These are phyloP conservation scores for Plantago coronopus DNA, from an alignment of 305 asterid genomes.

Conservation along the genomic window DNA sequence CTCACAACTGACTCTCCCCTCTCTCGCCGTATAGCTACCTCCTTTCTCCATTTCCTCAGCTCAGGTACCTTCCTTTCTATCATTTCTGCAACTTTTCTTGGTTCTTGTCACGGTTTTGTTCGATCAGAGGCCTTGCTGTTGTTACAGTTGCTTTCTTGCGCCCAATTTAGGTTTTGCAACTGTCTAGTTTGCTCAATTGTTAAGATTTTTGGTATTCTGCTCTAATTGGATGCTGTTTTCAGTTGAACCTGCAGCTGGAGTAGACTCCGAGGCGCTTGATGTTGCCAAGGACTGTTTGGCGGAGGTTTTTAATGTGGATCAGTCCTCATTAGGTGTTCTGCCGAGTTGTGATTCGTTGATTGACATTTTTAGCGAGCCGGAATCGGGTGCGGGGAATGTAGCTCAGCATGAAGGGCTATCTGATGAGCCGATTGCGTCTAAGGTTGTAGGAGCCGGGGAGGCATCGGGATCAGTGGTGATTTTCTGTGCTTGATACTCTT, in stretches of 20 bases:
- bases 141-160: too few species aligned
- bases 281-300: constrained; percentile 76
- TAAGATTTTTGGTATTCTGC: too few species aligned
- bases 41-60: constrained; percentile 66
- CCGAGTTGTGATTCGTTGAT: constrained; percentile 47
- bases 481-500: constrained; percentile 2
- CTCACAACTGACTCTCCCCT: constrained; percentile 64
- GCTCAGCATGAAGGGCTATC: constrained; percentile 28
- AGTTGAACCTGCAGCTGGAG: constrained; percentile 76
- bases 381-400: constrained; percentile 18
- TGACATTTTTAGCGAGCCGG: constrained; percentile 52
- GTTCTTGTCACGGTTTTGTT: background rate
- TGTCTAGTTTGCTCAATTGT: too few species aligned
- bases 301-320: constrained; percentile 70
- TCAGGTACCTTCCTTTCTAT: constrained; percentile 36
- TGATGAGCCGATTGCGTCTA: constrained; percentile 40
- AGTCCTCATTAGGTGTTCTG: constrained; percentile 35
- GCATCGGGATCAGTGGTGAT: constrained; percentile 29
- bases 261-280: constrained; percentile 63
- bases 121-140: too few species aligned
- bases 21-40: constrained; percentile 69
- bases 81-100: background rate
- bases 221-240: background rate
- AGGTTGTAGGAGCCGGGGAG: constrained; percentile 31
- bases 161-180: too few species aligned